These are phyloP conservation scores for Porcisia hertigi DNA, from an alignment of 208 protist species.

Conservation along the genomic window DNA sequence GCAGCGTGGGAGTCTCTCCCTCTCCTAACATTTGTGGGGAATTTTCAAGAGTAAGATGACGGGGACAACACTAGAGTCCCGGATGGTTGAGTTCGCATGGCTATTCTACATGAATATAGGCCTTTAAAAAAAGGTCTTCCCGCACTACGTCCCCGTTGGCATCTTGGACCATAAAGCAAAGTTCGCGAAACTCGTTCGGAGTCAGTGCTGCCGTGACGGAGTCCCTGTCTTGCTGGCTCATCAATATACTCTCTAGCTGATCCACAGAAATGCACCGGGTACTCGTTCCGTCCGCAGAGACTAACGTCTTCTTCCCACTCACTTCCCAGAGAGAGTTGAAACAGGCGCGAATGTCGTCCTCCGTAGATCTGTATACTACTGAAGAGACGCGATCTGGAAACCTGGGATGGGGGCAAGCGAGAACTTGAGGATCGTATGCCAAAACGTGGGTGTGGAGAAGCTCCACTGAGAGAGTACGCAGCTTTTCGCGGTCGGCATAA, in stretches of 20 bases:
- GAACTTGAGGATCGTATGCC: conserved; percentile 31
- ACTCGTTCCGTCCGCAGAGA: conserved; percentile 1
- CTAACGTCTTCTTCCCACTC: conserved; percentile 7
- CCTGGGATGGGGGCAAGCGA: conserved; percentile 20
- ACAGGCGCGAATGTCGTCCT: conserved; percentile 21
- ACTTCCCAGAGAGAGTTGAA: conserved; percentile 26
- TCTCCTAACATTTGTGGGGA: not conserved
- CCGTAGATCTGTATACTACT: conserved; percentile 19
- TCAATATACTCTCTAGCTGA: conserved; percentile 18
- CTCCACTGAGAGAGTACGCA: conserved; percentile 24
- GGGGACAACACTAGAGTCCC: not conserved
- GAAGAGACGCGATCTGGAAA: conserved; percentile 26
- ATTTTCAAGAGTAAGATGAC: not conserved
- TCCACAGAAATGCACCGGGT: conserved; percentile 23
- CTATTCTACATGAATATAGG: conserved; percentile 24
- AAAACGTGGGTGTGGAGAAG: conserved; percentile 29
- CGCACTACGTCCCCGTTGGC: conserved; percentile 10
- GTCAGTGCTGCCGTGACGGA: not conserved
- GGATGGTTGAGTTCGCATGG: not conserved
- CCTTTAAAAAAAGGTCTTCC: conserved; percentile 28
- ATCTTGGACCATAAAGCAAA: conserved; percentile 28
- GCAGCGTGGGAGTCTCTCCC: not conserved
- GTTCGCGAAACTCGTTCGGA: conserved; percentile 18
- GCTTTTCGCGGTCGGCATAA: conserved; percentile 20
- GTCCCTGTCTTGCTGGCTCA: not conserved